Conservation (phyloP, 148 eudicot species). For the Salicornia ramosissima region DNA sequence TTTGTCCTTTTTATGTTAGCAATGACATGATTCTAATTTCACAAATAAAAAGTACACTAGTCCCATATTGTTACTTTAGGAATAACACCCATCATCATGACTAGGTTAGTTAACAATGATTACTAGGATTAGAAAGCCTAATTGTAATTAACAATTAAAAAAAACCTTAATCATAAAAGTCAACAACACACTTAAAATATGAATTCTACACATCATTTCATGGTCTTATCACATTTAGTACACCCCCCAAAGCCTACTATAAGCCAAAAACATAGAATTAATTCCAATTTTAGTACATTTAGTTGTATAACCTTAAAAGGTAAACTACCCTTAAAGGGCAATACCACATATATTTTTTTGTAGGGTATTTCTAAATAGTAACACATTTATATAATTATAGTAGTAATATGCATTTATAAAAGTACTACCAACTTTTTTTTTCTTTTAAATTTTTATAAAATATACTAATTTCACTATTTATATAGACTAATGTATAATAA, state of each 20-base stretch:
- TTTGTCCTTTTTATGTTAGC: not conserved
- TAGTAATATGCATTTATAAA: not conserved
- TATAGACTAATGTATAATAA: not conserved
- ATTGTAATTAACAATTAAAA: constrained; percentile 11
- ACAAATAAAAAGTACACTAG: constrained; percentile 7
- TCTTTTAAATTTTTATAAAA: too few species aligned
- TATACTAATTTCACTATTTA: too few species aligned
- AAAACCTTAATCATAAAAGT: constrained; percentile 11
- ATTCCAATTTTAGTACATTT: constrained; percentile 1
- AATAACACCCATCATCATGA: constrained; percentile 2
- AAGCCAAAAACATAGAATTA: constrained; percentile 12
- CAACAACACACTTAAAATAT: constrained; percentile 11
- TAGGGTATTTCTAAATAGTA: not conserved
- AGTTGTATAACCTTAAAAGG: not conserved
- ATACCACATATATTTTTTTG: not conserved
- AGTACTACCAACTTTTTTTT: not conserved
- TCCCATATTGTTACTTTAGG: not conserved
- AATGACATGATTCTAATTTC: not conserved
- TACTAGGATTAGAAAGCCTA: not conserved
- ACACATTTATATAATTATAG: not conserved
- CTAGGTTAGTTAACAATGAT: constrained; percentile 13
- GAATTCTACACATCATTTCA: not conserved
- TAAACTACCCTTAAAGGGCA: constrained; percentile 8
- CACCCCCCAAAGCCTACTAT: not conserved
- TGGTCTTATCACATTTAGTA: constrained; percentile 1